These are phyloP conservation scores for Aspergillus hancockii DNA, from an alignment of 495 filamentous ascomycete genomes.

Conservation along the genomic window DNA sequence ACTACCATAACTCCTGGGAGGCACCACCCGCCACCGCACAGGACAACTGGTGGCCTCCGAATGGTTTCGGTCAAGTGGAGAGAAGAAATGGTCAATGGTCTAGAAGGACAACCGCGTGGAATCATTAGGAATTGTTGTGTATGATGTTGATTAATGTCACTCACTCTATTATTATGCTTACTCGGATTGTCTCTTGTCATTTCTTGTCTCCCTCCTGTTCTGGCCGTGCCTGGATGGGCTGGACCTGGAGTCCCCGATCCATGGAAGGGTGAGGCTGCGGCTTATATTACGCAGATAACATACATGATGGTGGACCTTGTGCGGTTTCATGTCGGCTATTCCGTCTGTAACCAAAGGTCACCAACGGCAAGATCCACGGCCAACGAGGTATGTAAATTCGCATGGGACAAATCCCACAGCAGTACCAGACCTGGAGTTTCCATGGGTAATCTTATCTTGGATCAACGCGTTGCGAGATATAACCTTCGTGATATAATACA, in stretches of 20 bases:
- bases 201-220: background rate
- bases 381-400: slow-evolving; percentile 1
- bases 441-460: background rate
- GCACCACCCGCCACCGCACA: slow-evolving; percentile 24
- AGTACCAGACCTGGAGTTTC: background rate
- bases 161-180: slow-evolving; percentile 2
- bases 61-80: slow-evolving; percentile 8
- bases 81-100: slow-evolving; percentile 5
- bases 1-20: background rate
- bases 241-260: background rate
- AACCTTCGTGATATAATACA: background rate
- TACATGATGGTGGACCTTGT: slow-evolving; percentile 13
- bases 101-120: slow-evolving; percentile 7
- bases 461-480: background rate
- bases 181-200: background rate
- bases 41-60: slow-evolving; percentile 18
- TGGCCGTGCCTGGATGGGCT: slow-evolving; percentile 2
- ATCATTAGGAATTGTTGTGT: slow-evolving; percentile 10
- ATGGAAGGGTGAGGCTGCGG: slow-evolving; percentile 1
- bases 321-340: slow-evolving; percentile 16
- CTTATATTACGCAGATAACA: slow-evolving; percentile 6
- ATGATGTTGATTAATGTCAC: slow-evolving; percentile 15
- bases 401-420: slow-evolving; percentile 6
- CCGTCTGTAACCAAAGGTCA: slow-evolving; percentile 18
- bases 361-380: slow-evolving; percentile 11